phyloP scores from a whole-genome alignment of 768 basidiomycete genomes.

The Leucosporidium creatinivorum region DNA sequence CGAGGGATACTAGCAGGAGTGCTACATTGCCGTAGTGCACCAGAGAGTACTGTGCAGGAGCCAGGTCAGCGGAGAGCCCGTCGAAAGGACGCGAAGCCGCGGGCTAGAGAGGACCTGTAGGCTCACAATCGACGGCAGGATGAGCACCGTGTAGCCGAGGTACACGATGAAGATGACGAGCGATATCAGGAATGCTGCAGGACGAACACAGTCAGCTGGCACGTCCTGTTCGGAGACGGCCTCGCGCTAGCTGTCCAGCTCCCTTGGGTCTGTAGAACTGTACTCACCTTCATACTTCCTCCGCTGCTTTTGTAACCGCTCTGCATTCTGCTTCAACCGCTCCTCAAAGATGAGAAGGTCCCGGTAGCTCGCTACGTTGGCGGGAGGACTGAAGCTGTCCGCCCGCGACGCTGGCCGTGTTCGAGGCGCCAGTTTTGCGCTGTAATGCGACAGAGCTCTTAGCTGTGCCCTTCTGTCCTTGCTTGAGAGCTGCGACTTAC shows the following conservation, averaged over 20 bases:
- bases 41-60: conserved; percentile 33
- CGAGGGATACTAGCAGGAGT: conserved; percentile 75
- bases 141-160: conserved; percentile 54
- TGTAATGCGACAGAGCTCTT: not conserved
- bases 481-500: not conserved
- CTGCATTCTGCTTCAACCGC: conserved; percentile 86
- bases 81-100: not conserved
- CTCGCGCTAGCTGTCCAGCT: not conserved
- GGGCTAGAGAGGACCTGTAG: no score
- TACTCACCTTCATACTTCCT: conserved; percentile 38
- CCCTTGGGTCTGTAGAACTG: not conserved
- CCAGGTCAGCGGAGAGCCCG: not conserved
- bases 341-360: conserved; percentile 92
- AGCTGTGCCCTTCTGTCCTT: not conserved
- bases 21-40: conserved; percentile 63
- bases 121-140: conserved; percentile 62
- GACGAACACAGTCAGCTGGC: not conserved
- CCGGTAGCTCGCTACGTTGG: conserved; percentile 53
- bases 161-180: conserved; percentile 35
- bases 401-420: not conserved
- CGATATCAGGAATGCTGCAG: conserved; percentile 30
- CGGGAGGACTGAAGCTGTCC: not conserved
- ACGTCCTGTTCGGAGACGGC: not conserved
- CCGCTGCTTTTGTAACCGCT: conserved; percentile 39
- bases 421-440: not conserved